Conservation (phyloP, 23 red algal genomes). For the Cyanidioschyzon merolae region DNA sequence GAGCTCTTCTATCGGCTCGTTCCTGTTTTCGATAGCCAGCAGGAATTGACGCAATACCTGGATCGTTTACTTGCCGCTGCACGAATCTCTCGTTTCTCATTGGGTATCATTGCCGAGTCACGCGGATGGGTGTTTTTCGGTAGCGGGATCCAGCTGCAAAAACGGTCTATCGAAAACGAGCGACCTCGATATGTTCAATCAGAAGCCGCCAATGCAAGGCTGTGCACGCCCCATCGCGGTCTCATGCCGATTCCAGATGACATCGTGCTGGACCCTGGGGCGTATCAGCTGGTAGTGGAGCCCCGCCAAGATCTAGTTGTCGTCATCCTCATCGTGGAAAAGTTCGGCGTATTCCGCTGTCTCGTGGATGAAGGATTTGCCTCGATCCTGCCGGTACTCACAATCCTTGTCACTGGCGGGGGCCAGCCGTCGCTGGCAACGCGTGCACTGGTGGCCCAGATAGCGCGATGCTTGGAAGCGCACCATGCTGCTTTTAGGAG, state of each 20-base stretch:
- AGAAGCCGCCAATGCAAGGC: not conserved
- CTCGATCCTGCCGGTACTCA: not conserved
- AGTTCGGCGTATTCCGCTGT: slow-evolving; percentile 19
- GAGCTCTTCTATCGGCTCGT: not conserved
- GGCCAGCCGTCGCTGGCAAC: slow-evolving; percentile 22
- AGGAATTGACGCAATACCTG: not conserved
- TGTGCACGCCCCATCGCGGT: not conserved
- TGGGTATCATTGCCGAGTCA: not conserved
- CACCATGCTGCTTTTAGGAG: not conserved
- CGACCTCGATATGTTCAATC: not conserved
- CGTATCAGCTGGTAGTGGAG: not conserved
- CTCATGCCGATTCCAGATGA: not conserved
- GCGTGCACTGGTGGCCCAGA: not conserved
- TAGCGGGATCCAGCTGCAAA: not conserved
- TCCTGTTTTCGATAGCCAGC: not conserved
- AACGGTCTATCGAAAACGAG: not conserved
- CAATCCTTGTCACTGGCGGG: slow-evolving; percentile 5
- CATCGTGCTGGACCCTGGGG: not conserved
- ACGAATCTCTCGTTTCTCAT: not conserved
- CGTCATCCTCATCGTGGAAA: slow-evolving; percentile 21
- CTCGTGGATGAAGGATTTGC: slow-evolving; percentile 15
- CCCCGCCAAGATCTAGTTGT: not conserved
- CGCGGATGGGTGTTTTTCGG: not conserved
- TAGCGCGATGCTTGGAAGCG: not conserved
- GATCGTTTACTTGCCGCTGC: not conserved